Evolutionary conservation across 2,329 filamentous ascomycete species (phyloP), one percentile per base, ranked within the genome.

Genomic region (Neurospora sp.): DNA sequence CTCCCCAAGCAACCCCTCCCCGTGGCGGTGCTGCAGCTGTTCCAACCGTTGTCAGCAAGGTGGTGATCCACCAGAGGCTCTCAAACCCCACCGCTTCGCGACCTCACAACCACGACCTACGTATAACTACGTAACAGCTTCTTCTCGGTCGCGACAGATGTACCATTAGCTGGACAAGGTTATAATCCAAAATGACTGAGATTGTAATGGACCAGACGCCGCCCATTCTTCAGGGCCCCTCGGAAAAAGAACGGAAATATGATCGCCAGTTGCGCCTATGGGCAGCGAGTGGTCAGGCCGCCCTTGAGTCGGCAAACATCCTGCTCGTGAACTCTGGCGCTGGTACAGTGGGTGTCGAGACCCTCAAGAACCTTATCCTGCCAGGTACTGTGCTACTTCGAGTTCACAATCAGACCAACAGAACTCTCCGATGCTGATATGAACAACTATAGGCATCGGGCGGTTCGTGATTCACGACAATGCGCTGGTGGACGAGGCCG

Each of bases 301-400:
- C 94, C 17, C 85, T 99, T 2, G 96, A 99, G 80, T 89, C 93
- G 70, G 92, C 96, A 28, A 92, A 96, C 74, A 90, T 99, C n/a
- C 87, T 98, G 12, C 86, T 99, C 5, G 83, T 99, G 71, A 97
- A 97, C 80, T 92, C 91, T 0, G 91, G 93, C 1, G 82, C 91
- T n/a, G 95, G 95, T 10, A 92, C 93, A 2, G 92, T 93, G 40
- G 96, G 94, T 15, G 86, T 96, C 12, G 96, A 99, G 80, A 90
- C 94, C 0, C 86, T 99, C 72, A 99, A 99, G 85, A 99, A 99
- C 78, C 87, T 99, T n/a, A 92, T 99, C 3, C 83, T 99, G 8
- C 96, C 96, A 70, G 92, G 89, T 89, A 80, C 69, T 15, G 23
- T 43, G 11, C 37, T n/a, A 6, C 3, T 57, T 15, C 8, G 4